phyloP scores from a whole-genome alignment of 2,329 filamentous ascomycete species.

The Chalaropsis ovoidea region DNA sequence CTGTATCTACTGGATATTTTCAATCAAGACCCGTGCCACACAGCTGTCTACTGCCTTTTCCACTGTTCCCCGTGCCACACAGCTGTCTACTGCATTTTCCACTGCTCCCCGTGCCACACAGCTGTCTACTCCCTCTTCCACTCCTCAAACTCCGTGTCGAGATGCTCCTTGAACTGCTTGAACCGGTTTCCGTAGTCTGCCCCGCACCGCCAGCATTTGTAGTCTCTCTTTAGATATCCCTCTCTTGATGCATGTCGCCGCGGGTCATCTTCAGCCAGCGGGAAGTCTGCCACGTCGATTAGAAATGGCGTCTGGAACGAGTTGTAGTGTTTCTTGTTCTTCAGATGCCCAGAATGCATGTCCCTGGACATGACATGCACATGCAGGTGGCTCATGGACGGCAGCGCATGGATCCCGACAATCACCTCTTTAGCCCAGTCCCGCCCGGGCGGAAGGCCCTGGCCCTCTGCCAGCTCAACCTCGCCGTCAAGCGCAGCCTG shows the following conservation, averaged over 20 bases:
- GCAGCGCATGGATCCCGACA: conserved; percentile 73
- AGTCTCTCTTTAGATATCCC: conserved; percentile 52
- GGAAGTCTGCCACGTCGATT: conserved; percentile 67
- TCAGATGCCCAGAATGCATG: conserved; percentile 60
- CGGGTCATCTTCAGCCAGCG: conserved; percentile 55
- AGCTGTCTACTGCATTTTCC: no score
- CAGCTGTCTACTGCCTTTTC: no score
- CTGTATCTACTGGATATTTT: conserved; percentile 9
- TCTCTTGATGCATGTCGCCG: conserved; percentile 47
- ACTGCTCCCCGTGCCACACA: no score
- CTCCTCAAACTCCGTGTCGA: conserved; percentile 60
- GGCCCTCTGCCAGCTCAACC: conserved; percentile 33
- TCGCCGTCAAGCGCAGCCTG: conserved; percentile 57
- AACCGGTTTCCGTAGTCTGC: conserved; percentile 65
- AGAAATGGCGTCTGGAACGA: conserved; percentile 83
- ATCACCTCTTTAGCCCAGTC: conserved; percentile 69
- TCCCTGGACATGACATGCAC: conserved; percentile 79
- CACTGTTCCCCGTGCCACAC: no score
- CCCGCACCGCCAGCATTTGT: conserved; percentile 79
- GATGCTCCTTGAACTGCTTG: conserved; percentile 61
- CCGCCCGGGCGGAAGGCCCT: conserved; percentile 57
- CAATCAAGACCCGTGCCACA: neutral
- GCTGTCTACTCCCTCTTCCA: conserved; percentile 56
- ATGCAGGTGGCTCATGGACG: conserved; percentile 87
- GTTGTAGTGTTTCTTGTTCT: conserved; percentile 81